Evolutionary conservation across 2,329 filamentous ascomycete genomes (phyloP), one percentile per base, ranked within the genome.

Genomic region (Ascomycota sp.): DNA sequence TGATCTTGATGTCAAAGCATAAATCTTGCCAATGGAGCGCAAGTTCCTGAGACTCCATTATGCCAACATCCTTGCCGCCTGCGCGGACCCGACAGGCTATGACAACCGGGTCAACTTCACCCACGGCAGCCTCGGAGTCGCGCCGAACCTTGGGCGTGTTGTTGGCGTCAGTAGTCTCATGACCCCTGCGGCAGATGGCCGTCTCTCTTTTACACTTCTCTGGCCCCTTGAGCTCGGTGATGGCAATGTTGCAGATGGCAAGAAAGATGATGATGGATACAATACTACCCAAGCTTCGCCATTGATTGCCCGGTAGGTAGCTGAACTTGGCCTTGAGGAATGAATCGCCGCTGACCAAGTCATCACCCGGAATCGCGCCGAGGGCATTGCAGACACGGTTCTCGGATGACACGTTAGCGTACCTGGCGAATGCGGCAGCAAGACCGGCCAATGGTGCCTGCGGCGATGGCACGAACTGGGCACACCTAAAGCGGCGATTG

Each of bases 21-120:
- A 92, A 75, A 40, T 86, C 64, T 38, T 74, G 66, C 83, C 82
- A 92, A 44, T 82, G 77, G 60, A 91, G 91, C 35, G 85, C 69
- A 15, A 78, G 77, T 4, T 69, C 81, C 45, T 81, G 74, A 38
- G 49, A 38, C 40, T 59, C 48, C 3, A 65, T 44, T 23, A 55
- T 59, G 25, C 51, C 57, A 4, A 34, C 42, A 30, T 56, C 48
- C 40, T 59, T 57, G 25, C 52, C 45, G 20, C 41, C 43, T 32
- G 42, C 44, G 8, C 45, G 44, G 20, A 48, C 51, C 20, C 51
- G 51, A 28, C 56, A 53, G n/a, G 58, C 52, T 7, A 61, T 63
- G 10, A 56, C 53, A 12, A 55, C 45, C 8, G 61, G 58, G 2
- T 61, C 61, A n/a, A 63, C 59, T 15, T 59, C 53, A 10, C 53